Base-by-base conservation (phyloP, 192 early-diverging fungal genomes). In the Powellomyces hirtus region DNA sequence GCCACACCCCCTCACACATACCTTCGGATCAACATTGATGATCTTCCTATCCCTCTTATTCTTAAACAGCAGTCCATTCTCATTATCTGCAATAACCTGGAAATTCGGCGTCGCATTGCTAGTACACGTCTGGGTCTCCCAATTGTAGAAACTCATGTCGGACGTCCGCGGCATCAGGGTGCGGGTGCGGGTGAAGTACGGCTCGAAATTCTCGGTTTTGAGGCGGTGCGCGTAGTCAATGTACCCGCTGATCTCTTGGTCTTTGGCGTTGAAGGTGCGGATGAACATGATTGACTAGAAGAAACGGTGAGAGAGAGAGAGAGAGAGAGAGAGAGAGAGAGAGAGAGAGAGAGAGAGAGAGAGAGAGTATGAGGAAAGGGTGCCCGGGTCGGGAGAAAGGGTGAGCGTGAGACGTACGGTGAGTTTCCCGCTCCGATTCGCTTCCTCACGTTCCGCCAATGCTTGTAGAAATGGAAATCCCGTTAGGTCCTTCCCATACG, bases 91-190 rank as follows among this genome's bases (percentile, higher is more conserved):
- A 75, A 87, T 87, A 16, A 87, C 86, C 67, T 87, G 86, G 57
- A 85, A 87, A 52, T 87, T 87, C 16, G 84, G 84, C 4, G 86
- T 86, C 27, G 81, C 78, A 68, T 86, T 87, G 66, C 58, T 69
- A 0, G 86, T 87, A 73, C 85, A 85, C 0, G 78, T 87, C 51
- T 87, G 86, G 22, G 86, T 87, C 60, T 87, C 86, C 86, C 86
- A 87, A 67, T 87, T 87, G 77, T 85, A 87, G 67, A 87, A 87
- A 34, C 76, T 79, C 82, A 87, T 75, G 69, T 87, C 86, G 7
- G 76, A 72, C 18, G 84, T 76, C 30, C 81, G 68, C 24, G 86
- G 86, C 53, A 81, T 46, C 51, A 87, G 53, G 2, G 62, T 46
- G n/a, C 74, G 68, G 16, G 69, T 60, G 35, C 73, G 64, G 18